Evolutionary conservation across 306 rosid species (phyloP), one percentile per base, ranked within the genome.

Genomic region (Arachis hypogaea): DNA sequence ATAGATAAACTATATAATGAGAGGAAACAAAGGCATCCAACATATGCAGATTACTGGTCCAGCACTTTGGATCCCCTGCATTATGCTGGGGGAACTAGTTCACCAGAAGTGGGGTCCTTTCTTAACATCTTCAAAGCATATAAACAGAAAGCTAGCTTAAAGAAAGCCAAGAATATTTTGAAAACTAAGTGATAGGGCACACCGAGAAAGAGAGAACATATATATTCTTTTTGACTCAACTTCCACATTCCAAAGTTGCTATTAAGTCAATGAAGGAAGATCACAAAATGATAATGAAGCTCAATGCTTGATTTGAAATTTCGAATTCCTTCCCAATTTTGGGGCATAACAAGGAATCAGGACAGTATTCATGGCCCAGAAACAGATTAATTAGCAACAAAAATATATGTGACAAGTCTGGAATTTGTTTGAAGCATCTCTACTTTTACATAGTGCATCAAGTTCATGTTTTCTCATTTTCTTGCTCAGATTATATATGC

Each of bases 41-140:
- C 45, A 3, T 72, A 68, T 64, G 75, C 73, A 71, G 59, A 58
- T 82, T 75, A 41, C 18, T 80, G 85, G 83, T 82, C 88, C 85
- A 68, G 30, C 78, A 68, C 78, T 62, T 54, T 73, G 72, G 76
- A 75, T 81, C 69, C 81, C 81, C 64, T 77, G 82, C 68, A 74
- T 68, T 72, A 69, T 80, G 88, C 77, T 49, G 60, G 80, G 82
- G 86, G 82, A 83, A 74, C 89, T 81, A 75, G 83, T 74, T 85
- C 86, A 82, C 74, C 72, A 68, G 58, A 81, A 82, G 81, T 52
- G 69, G 87, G 81, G 82, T 77, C 71, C 51, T 78, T 64, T 72
- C 78, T 77, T 71, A 81, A 67, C 85, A 73, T 81, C 70, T 66
- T 62, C 64, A 75, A 63, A 80, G 84, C 82, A 82, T 81, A 80